phyloP scores from a whole-genome alignment of 2,329 filamentous ascomycete genomes.

The Fusarium nygamai region DNA sequence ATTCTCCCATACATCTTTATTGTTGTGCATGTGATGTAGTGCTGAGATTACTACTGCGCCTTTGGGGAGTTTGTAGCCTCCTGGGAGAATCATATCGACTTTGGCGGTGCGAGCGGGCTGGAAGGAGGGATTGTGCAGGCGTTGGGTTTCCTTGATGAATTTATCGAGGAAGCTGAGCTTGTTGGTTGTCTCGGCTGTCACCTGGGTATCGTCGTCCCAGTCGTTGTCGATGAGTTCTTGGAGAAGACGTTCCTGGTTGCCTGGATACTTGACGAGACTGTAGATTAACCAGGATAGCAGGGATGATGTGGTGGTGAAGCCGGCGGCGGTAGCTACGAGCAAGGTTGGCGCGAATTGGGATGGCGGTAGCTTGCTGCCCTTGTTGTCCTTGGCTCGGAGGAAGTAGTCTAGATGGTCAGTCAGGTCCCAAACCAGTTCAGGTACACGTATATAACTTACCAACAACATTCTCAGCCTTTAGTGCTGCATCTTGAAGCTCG shows the following conservation, averaged over 20 bases:
- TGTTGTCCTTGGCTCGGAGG: constrained; percentile 61
- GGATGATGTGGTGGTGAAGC: constrained; percentile 68
- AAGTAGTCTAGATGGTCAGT: constrained; percentile 56
- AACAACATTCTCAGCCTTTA: constrained; percentile 56
- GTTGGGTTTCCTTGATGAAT: constrained; percentile 69
- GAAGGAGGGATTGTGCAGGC: constrained; percentile 68
- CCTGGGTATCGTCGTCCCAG: constrained; percentile 53
- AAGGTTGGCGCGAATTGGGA: constrained; percentile 45
- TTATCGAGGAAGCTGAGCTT: constrained; percentile 63
- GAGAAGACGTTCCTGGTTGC: constrained; percentile 65
- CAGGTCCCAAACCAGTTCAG: accelerated
- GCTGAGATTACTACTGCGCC: constrained; percentile 64
- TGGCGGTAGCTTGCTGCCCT: constrained; percentile 62
- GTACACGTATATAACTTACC: not conserved
- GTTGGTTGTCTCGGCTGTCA: constrained; percentile 58
- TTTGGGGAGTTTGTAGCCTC: constrained; percentile 64
- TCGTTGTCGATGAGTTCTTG: constrained; percentile 66
- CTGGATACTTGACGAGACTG: constrained; percentile 61
- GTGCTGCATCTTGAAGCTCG: constrained; percentile 58
- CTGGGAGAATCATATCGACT: constrained; percentile 65
- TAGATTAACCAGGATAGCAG: constrained; percentile 69
- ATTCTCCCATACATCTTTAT: constrained; percentile 66
- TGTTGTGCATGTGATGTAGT: constrained; percentile 61
- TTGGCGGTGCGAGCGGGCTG: constrained; percentile 69
- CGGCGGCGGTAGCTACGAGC: constrained; percentile 64